A percentile compares a stretch with the other conserved stretches of the same genome.
These are phyloP conservation scores for Pseudogymnoascus sp. DNA, from an alignment of 2,329 filamentous ascomycete genomes.

Conservation along the genomic window DNA sequence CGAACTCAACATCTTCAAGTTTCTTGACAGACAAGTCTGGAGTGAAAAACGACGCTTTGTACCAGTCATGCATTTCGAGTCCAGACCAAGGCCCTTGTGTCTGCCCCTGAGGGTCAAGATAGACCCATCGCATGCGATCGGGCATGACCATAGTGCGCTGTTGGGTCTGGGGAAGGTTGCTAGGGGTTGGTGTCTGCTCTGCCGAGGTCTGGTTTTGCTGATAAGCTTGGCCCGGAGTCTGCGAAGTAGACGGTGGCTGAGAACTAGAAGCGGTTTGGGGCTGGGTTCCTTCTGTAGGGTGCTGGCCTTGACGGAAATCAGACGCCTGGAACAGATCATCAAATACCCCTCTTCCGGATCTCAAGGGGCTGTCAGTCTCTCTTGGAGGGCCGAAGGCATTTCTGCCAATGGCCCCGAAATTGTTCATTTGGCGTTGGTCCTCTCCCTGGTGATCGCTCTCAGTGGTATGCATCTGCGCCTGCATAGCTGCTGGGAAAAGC, in stretches of 20 bases:
- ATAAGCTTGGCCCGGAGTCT: conserved; percentile 22
- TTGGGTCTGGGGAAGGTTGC: conserved; percentile 58
- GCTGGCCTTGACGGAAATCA: conserved; percentile 18
- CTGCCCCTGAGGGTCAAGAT: conserved; percentile 86
- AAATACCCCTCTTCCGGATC: conserved; percentile 45
- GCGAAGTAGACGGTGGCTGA: conserved; percentile 18
- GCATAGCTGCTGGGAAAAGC: conserved; percentile 81
- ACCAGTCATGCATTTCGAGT: conserved; percentile 99
- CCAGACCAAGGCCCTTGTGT: conserved; percentile 93
- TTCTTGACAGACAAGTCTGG: conserved; percentile 92
- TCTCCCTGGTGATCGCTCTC: conserved; percentile 57
- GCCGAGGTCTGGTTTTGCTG: conserved; percentile 27
- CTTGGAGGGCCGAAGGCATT: conserved; percentile 48
- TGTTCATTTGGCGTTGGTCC: conserved; percentile 53
- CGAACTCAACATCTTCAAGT: conserved; percentile 85
- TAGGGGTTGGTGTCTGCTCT: conserved; percentile 47
- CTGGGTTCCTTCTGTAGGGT: conserved; percentile 22
- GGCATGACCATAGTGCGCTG: conserved; percentile 97
- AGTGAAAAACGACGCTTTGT: conserved; percentile 96
- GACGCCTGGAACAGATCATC: conserved; percentile 36
- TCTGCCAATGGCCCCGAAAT: conserved; percentile 60
- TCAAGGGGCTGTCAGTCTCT: conserved; percentile 53
- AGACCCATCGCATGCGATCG: conserved; percentile 97
- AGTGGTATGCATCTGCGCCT: conserved; percentile 75
- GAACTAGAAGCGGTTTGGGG: conserved; percentile 18